Evolutionary conservation across 179 eudicot species (phyloP).

Genomic region (Amaranthus tricolor): DNA sequence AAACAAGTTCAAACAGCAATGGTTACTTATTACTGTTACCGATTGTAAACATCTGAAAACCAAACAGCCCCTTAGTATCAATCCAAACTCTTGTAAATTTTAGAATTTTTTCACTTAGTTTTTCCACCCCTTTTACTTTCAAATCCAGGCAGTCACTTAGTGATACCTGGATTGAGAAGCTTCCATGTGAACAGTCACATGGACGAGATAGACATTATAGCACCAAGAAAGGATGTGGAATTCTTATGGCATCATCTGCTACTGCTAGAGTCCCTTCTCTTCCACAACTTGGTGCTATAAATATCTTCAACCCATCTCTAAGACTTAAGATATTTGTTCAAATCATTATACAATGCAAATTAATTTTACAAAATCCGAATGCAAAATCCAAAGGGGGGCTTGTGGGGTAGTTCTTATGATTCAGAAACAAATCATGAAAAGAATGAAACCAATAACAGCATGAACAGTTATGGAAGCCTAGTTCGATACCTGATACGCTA

Average conservation of each 20-base stretch:
- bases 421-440: slow-evolving; percentile 4
- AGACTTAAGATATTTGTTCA: slow-evolving; percentile 14
- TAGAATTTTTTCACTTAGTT: too few relatives aligned
- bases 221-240: slow-evolving; percentile 34
- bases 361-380: background rate
- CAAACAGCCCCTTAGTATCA: too few relatives aligned
- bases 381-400: background rate
- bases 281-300: slow-evolving; percentile 31
- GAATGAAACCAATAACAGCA: slow-evolving; percentile 21
- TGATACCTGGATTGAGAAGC: slow-evolving; percentile 57
- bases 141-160: slow-evolving; percentile 15
- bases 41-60: too few relatives aligned
- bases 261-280: slow-evolving; percentile 25
- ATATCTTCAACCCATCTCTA: slow-evolving; percentile 29
- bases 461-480: slow-evolving; percentile 9
- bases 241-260: slow-evolving; percentile 21
- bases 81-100: too few relatives aligned
- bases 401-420: background rate
- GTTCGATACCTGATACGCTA: slow-evolving; percentile 80
- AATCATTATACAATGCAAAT: background rate
- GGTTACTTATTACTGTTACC: too few relatives aligned
- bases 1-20: too few relatives aligned
- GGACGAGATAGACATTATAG: slow-evolving; percentile 45
- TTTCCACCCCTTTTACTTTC: too few relatives aligned
- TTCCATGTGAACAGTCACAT: slow-evolving; percentile 57